Evolutionary conservation across 2,329 filamentous ascomycete genomes (phyloP).

Genomic region (Claviceps fusiformis): DNA sequence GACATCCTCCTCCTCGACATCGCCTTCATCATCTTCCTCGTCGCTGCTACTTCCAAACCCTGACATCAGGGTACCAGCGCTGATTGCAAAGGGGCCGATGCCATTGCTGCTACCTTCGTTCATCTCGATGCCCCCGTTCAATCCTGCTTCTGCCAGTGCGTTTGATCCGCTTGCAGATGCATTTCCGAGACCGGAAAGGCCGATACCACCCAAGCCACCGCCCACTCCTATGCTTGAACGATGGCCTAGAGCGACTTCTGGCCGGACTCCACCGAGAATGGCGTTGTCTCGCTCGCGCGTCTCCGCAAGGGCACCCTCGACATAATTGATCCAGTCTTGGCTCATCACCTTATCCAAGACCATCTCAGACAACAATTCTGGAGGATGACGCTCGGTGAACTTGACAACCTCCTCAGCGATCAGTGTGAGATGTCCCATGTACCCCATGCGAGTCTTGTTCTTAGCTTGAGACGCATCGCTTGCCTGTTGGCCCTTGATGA

Average conservation of each 20-base stretch:
- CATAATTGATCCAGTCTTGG: conserved; percentile 85
- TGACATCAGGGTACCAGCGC: conserved; percentile 63
- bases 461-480: conserved; percentile 77
- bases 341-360: conserved; percentile 84
- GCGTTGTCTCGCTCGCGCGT: conserved; percentile 94
- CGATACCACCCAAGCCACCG: conserved; percentile 33
- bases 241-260: conserved; percentile 75
- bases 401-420: conserved; percentile 98
- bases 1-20: conserved; percentile 66
- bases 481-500: conserved; percentile 76
- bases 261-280: conserved; percentile 89
- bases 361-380: conserved; percentile 69
- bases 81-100: conserved; percentile 59
- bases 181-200: conserved; percentile 31
- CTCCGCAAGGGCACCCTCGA: conserved; percentile 83
- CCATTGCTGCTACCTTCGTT: conserved; percentile 50
- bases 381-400: conserved; percentile 87
- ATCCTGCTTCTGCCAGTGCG: conserved; percentile 66
- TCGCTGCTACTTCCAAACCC: conserved; percentile 92
- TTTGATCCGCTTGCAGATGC: conserved; percentile 37
- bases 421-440: conserved; percentile 95
- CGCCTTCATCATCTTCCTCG: conserved; percentile 90
- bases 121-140: conserved; percentile 64
- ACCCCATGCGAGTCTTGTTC: conserved; percentile 83
- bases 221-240: conserved; percentile 46